Evolutionary conservation across 345 rosid species (phyloP), one percentile per base, ranked within the genome.

Genomic region (Raphanus raphanistrum): DNA sequence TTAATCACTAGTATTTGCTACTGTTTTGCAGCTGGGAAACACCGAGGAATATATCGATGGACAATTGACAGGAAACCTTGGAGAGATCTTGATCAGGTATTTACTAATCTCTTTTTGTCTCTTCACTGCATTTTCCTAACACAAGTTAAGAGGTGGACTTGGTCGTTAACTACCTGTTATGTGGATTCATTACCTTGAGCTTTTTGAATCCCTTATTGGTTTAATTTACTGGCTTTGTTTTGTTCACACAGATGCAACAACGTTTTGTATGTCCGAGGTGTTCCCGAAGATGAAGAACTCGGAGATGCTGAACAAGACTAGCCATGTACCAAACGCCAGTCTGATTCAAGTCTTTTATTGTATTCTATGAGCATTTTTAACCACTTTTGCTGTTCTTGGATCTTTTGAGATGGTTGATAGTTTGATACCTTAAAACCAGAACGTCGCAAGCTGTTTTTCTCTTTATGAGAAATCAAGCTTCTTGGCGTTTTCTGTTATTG

Each of bases 51-150:
- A 76, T 80, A 84, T 92, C 0, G 98, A 92, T 28, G 97, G 98
- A 13, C 92, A 90, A 68, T 80, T 89, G 86, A 89, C 93, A 31
- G 97, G 97, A 81, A 89, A 86, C 73, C 84, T 94, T 59, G 97
- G 98, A 41, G 97, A 94, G 88, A 88, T 90, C 84, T 82, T 92
- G 86, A 92, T 94, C 81, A 90, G 97, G 98, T 92, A 80, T 13
- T 43, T 48, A 13, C 28, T 0, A 10, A 57, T 21, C 25, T 59
- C 21, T 5, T 5, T n/a, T 50, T 17, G 58, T 16, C 55, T 38
- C 45, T 38, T n/a, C 1, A 48, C 59, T 54, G 57, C 57, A n/a
- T 48, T 48, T 5, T 72, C 29, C 29, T 28, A 28, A 28, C 29
- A 28, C 29, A 28, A 28, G 29, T 28, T 75, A 1, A 12, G 69